Conservation (phyloP, 1,284 basidiomycete species). For the Malassezia sympodialis region DNA sequence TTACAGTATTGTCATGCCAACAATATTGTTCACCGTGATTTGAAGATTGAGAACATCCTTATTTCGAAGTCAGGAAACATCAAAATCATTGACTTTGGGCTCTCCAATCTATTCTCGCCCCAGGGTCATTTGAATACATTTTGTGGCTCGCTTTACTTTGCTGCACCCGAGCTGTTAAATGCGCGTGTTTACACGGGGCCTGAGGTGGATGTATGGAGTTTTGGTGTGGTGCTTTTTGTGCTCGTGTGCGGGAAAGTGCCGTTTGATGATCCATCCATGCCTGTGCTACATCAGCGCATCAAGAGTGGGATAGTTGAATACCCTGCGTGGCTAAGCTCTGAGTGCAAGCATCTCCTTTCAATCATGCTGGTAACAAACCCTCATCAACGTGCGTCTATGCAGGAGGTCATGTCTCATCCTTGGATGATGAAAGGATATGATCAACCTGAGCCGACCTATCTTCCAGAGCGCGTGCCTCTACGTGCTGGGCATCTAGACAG, state of each 20-base stretch:
- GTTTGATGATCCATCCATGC: constrained; percentile 99
- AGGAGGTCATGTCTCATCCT: constrained; percentile 78
- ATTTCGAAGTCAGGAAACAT: constrained; percentile 97
- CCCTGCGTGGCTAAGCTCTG: constrained; percentile 85
- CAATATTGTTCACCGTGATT: constrained; percentile 91
- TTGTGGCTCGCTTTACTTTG: constrained; percentile 94
- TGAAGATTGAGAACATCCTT: constrained; percentile 99
- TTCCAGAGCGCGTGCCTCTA: constrained; percentile 77
- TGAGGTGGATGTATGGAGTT: constrained; percentile 97
- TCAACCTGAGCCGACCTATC: constrained; percentile 68
- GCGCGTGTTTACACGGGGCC: constrained; percentile 93
- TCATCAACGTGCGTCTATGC: constrained; percentile 65
- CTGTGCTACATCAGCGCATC: constrained; percentile 95
- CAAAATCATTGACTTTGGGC: constrained; percentile 98
- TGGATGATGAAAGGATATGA: constrained; percentile 90
- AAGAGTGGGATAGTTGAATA: constrained; percentile 95
- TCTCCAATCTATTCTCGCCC: constrained; percentile 93
- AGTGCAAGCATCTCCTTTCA: constrained; percentile 85
- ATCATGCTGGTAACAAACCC: constrained; percentile 95
- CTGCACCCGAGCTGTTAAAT: constrained; percentile 89
- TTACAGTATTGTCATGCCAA: constrained; percentile 95
- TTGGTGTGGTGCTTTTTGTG: constrained; percentile 93
- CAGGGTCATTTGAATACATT: constrained; percentile 76
- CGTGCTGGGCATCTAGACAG: constrained; percentile 75
- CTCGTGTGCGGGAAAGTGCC: constrained; percentile 96